Base-by-base conservation (phyloP, 148 eudicot genomes). In the Rhododendron simsii region DNA sequence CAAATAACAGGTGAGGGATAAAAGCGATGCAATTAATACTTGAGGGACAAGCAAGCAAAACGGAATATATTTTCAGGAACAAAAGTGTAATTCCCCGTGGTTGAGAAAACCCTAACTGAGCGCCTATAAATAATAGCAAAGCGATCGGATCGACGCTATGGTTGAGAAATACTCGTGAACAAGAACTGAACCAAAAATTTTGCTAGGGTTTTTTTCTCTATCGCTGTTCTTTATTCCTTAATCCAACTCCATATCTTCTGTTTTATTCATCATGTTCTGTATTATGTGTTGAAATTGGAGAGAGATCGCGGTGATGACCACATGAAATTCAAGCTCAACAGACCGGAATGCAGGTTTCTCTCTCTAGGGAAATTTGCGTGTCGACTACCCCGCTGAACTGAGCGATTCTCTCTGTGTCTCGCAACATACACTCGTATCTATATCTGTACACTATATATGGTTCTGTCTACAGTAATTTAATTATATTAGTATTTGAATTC, bases 261-360 rank as follows among this genome's bases (percentile, higher is more conserved):
- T 35, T 75, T 75, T 16, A 2, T 26, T 67, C 2, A 26, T 28
- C 35, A 3, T 26, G 2, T 26, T 12, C 74, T 67, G 35, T 26
- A 26, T 35, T 28, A 26, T 35, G 78, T 74, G 78, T 74, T 0
- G 53, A 45, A 21, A 39, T 80, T 47, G 1, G 82, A 14, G 12
- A 80, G 55, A 44, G 37, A 28, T 50, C 59, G 35, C 82, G 2
- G 55, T 76, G 79, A 93, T 81, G 94, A 93, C 93, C 90, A 78
- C 75, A 74, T 51, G 75, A 90, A 84, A 86, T 89, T 93, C 96
- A 93, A 93, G 96, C 96, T 93, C 96, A 93, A 93, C 96, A 94
- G 95, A 92, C 96, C 96, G 94, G 90, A 92, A 87, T 87, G 89
- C 93, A 89, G 87, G 90, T 59, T 63, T 85, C 75, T 85, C 88